Conservation (phyloP, 805 yeast genomes). For the Candida coquimbonensis region DNA sequence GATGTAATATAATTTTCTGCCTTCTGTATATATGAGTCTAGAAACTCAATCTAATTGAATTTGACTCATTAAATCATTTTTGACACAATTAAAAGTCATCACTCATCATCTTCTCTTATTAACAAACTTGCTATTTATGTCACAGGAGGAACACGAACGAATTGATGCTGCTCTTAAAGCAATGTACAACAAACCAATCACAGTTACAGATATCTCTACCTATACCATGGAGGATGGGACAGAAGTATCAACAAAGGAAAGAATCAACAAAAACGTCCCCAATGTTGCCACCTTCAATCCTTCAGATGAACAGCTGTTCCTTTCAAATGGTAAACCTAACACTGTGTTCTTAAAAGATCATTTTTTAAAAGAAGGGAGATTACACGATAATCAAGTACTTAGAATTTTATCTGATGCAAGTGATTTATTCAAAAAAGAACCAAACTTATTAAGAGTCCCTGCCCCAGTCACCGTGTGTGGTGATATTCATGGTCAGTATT, state of each 20-base stretch:
- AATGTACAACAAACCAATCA: constrained; percentile 37
- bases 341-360: constrained; percentile 65
- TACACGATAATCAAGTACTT: constrained; percentile 62
- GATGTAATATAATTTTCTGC: too few species aligned
- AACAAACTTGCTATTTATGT: constrained; percentile 9
- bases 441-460: constrained; percentile 71
- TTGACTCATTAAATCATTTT: too few species aligned
- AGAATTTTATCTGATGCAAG: constrained; percentile 63
- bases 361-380: constrained; percentile 74
- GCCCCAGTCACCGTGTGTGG: constrained; percentile 97
- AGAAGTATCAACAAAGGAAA: constrained; percentile 38
- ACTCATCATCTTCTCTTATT: neutral
- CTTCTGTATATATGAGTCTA: too few species aligned
- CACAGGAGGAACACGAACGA: constrained; percentile 43
- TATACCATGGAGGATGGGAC: constrained; percentile 47
- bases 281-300: constrained; percentile 67
- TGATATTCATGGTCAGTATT: constrained; percentile 94
- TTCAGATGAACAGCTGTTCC: constrained; percentile 59
- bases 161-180: constrained; percentile 62
- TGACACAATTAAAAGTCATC: too few species aligned
- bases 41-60: too few species aligned
- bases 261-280: constrained; percentile 46
- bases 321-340: constrained; percentile 60
- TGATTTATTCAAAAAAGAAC: constrained; percentile 55
- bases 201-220: constrained; percentile 28